Conservation (phyloP, 768 basidiomycete genomes). For the Chalciporus chontae region DNA sequence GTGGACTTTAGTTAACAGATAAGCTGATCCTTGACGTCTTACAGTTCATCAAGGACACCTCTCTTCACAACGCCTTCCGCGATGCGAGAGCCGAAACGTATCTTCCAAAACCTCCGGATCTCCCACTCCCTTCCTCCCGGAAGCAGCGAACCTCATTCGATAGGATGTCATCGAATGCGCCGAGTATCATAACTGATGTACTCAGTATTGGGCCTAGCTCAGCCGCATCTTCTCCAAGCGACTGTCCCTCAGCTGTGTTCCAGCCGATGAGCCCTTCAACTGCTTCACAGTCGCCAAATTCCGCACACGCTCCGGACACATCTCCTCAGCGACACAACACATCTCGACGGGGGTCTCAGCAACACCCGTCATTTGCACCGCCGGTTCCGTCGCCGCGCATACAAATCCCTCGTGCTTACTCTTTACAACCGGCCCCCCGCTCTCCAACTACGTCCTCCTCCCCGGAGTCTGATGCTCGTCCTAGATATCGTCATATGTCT, state of each 20-base stretch:
- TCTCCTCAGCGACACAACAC: slow-evolving; percentile 11
- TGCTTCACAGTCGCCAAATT: slow-evolving; percentile 1
- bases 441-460: slow-evolving; percentile 5
- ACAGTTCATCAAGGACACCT: slow-evolving; percentile 30
- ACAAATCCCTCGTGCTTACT: background rate
- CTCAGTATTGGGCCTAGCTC: background rate
- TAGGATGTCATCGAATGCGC: background rate
- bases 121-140: slow-evolving; percentile 20
- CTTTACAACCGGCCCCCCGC: slow-evolving; percentile 1
- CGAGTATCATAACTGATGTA: background rate
- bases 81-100: slow-evolving; percentile 30
- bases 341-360: background rate
- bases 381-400: background rate
- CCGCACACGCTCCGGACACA: slow-evolving; percentile 4
- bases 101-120: slow-evolving; percentile 23
- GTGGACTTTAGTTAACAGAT: background rate
- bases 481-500: slow-evolving; percentile 1
- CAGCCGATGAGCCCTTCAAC: background rate
- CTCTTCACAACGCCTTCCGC: slow-evolving; percentile 29
- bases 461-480: slow-evolving; percentile 4
- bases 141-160: background rate
- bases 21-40: too few relatives aligned
- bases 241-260: background rate
- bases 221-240: background rate
- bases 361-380: background rate